Evolutionary conservation across 164 flowering plant species (phyloP), one percentile per base, ranked within the genome.

Genomic region (Protea cynaroides): DNA sequence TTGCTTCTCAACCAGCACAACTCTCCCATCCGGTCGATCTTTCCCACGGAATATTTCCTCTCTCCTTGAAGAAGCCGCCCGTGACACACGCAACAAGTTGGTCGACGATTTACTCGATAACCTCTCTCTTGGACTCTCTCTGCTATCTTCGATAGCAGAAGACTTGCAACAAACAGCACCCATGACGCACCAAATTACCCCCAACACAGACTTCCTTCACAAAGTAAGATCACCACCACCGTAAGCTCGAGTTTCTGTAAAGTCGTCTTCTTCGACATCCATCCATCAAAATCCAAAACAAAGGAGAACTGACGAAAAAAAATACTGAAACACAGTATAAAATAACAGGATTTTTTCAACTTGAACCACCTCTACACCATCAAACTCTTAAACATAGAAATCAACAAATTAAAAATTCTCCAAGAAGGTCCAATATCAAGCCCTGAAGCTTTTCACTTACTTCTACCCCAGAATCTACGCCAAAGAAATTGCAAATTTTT

Each of bases 81-180:
- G 72, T 1, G 79, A 47, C 1, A 62, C 81, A 46, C 87, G 65
- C 49, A 68, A 67, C 49, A 68, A 67, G 37, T 83, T 84, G 4
- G 81, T 65, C 1, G 81, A 59, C 2, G 74, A 62, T 66, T 84
- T 91, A 69, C 70, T 83, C 1, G 86, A 71, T 9, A 79, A 49
- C 69, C 89, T 70, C 66, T 82, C 92, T 47, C 83, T 74, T 1
- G 93, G 92, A 67, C 88, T 84, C 65, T 86, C 96, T 58, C 74
- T 80, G 64, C 88, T 80, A 64, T 88, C 96, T 53, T 88, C 96
- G 66, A 87, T 83, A 7, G 89, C 89, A 72, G 84, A 82, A 21
- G 93, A 75, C 72, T 90, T 92, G 63, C 83, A 75, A 65, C 90
- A 92, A 71, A 74, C n/a, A 74, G 90, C 78, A 17, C 98, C 96